Percentiles rank a stretch among this genome's conserved stretches.
These are phyloP conservation scores for Cichorium intybus DNA, from an alignment of 140 eudicot genomes.

Conservation along the genomic window DNA sequence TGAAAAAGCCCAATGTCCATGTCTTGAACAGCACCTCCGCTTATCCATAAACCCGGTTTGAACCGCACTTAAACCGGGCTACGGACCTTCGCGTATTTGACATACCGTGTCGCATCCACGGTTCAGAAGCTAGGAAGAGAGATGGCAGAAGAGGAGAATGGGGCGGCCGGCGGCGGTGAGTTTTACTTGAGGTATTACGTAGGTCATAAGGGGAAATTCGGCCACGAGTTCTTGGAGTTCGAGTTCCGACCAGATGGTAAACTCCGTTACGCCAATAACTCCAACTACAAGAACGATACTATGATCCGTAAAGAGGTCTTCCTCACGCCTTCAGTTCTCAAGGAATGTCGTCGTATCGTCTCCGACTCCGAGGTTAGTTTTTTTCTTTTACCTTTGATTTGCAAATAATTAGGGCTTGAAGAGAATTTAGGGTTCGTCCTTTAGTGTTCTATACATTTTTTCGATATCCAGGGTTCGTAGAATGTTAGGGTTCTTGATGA, in stretches of 20 bases:
- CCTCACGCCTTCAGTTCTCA: conserved; percentile 79
- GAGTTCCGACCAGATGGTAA: conserved; percentile 91
- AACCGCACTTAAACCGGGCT: conserved; percentile 3
- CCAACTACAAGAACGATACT: conserved; percentile 85
- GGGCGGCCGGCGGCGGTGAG: conserved; percentile 41
- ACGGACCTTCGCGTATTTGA: not conserved
- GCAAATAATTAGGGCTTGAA: conserved; percentile 9
- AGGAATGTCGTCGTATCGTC: conserved; percentile 88
- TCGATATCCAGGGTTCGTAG: no score
- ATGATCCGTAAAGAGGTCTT: conserved; percentile 89
- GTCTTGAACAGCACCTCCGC: no score
- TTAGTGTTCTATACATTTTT: not conserved
- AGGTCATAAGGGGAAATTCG: conserved; percentile 89
- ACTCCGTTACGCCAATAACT: conserved; percentile 92
- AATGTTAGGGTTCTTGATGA: not conserved
- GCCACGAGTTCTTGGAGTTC: conserved; percentile 87
- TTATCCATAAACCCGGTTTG: conserved; percentile 13
- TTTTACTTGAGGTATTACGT: conserved; percentile 88
- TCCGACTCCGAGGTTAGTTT: conserved; percentile 62
- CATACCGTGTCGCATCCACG: not conserved
- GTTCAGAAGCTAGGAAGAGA: not conserved
- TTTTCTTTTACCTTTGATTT: not conserved
- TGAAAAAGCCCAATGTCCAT: no score
- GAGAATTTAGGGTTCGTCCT: not conserved
- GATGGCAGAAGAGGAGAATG: conserved; percentile 49